Evolutionary conservation across 257 asterid genomes (phyloP), one percentile per base, ranked within the genome.

Genomic region (Penstemon davidsonii): DNA sequence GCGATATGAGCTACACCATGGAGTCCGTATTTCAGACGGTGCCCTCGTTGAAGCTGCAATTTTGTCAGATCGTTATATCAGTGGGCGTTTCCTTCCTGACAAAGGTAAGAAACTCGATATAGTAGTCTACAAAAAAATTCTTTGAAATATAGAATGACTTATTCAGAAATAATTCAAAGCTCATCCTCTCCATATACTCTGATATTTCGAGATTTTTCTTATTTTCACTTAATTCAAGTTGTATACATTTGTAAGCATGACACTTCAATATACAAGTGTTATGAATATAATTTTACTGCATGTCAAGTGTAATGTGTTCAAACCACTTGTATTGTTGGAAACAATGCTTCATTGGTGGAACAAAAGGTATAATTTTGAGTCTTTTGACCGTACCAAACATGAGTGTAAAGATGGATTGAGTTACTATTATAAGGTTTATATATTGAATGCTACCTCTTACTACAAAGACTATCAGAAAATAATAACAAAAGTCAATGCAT

Each of bases 1-100:
- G 81, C 85, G 97, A 77, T 92, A 92, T 67, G 98, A 92, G 85
- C 81, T 92, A 78, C 98, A 92, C 78, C 98, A 92, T 65, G 98
- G 98, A 43, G 98, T 92, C 74, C 93, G 92, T 33, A 88, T 93
- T 73, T 90, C 98, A 42, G 98, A 92, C 79, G 38, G 88, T 75
- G 98, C 98, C 42, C 89, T 92, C 47, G 98, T 92, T 62, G 96
- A 86, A 62, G 98, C 98, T 79, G 92, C 98, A 19, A 78, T 92
- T 63, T 87, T 92, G 55, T 89, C 98, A 0, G 98, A 92, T 66
- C 96, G 98, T 51, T 92, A 92, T 56, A 92, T 92, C 65, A 89
- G 95, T 68, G 98, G 82, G 60, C 91, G 98, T 49, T 89, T 92
- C 73, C 87, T 92, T 76, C 98, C 98, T 15, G 96, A 92, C 82